A percentile compares a stretch with the other conserved stretches of the same genome.
These are phyloP conservation scores for Nakataea oryzae DNA, from an alignment of 2,329 filamentous ascomycete genomes.

Conservation along the genomic window DNA sequence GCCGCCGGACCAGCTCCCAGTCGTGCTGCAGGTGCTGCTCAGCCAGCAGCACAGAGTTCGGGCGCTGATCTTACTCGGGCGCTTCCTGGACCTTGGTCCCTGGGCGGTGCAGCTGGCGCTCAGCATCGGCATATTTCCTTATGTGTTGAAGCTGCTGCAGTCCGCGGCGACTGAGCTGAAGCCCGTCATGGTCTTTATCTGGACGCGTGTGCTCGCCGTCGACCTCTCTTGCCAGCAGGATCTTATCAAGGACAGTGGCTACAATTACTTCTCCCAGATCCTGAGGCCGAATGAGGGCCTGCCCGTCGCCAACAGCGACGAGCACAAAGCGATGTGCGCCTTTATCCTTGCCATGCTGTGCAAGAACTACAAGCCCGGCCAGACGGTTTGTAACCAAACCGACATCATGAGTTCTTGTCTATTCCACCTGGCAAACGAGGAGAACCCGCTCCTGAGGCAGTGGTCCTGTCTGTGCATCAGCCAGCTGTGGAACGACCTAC, in stretches of 20 bases:
- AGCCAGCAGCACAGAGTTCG: conserved; percentile 91
- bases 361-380: conserved; percentile 85
- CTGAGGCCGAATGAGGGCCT: conserved; percentile 76
- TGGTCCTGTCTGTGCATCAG: conserved; percentile 95
- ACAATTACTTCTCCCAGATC: conserved; percentile 92
- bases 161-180: conserved; percentile 92
- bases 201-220: conserved; percentile 90
- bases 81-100: conserved; percentile 88
- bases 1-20: conserved; percentile 87
- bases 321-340: conserved; percentile 97
- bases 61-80: conserved; percentile 81
- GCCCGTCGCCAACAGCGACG: conserved; percentile 77
- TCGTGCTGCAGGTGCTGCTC: conserved; percentile 88
- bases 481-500: conserved; percentile 83
- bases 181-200: conserved; percentile 99
- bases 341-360: conserved; percentile 97
- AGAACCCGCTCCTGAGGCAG: conserved; percentile 81
- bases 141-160: conserved; percentile 93
- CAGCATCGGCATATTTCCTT: conserved; percentile 97
- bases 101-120: conserved; percentile 98
- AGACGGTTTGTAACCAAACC: conserved; percentile 80
- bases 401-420: conserved; percentile 87
- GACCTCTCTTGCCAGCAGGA: conserved; percentile 91
- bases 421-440: conserved; percentile 69
- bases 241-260: conserved; percentile 91